Percentiles rank a stretch among this genome's conserved stretches.
phyloP scores from a whole-genome alignment of 2,329 filamentous ascomycete species.

The Fusarium sororula region DNA sequence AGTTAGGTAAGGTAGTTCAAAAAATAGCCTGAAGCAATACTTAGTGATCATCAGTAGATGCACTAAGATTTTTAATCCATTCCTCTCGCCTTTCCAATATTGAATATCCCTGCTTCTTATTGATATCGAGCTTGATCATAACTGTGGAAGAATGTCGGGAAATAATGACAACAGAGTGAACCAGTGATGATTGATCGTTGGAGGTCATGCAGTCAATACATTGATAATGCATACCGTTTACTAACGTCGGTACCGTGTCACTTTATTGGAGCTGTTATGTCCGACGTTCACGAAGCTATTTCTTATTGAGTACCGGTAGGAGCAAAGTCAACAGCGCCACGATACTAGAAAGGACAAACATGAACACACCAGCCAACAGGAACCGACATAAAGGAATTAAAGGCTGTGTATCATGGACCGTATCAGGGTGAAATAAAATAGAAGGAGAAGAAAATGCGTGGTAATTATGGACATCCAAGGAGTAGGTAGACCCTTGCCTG shows the following conservation, averaged over 20 bases:
- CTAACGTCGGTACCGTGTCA: background rate
- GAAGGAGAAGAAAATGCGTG: background rate
- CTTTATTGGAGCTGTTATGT: background rate
- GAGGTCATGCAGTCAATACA: background rate
- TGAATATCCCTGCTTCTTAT: background rate
- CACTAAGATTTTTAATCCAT: background rate
- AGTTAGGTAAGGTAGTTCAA: background rate
- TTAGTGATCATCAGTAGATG: slow-evolving; percentile 22
- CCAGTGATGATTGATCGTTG: background rate
- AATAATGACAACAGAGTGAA: background rate
- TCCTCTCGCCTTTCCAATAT: background rate
- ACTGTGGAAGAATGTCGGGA: background rate
- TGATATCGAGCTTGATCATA: background rate
- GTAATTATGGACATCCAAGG: background rate
- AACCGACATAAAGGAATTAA: too few relatives aligned
- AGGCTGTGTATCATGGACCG: background rate
- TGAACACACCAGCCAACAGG: background rate
- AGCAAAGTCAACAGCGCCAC: background rate
- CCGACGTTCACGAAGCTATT: background rate
- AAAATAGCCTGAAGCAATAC: slow-evolving; percentile 17
- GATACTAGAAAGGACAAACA: background rate
- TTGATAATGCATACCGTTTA: background rate
- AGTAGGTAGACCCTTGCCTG: slow-evolving; percentile 2
- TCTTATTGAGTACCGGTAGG: background rate
- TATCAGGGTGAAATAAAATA: background rate